A percentile compares a stretch with the other conserved stretches of the same genome.
phyloP scores from a whole-genome alignment of 345 rosid species.

The Arabis hirsuta region DNA sequence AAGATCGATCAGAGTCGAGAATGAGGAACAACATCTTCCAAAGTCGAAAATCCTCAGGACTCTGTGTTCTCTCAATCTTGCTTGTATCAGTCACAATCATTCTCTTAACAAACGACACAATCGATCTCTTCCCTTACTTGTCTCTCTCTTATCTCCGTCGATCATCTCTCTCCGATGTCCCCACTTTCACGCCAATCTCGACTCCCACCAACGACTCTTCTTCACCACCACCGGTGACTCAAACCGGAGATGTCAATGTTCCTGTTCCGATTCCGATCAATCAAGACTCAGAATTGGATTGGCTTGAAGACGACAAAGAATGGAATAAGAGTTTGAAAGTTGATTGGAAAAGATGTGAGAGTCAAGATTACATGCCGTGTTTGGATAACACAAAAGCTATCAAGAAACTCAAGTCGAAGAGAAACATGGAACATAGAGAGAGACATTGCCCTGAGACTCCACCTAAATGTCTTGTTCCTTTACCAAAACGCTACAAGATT shows the following conservation, averaged over 20 bases:
- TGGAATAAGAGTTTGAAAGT: constrained; percentile 36
- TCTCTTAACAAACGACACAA: constrained; percentile 45
- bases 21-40: constrained; percentile 45
- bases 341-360: constrained; percentile 59
- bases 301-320: constrained; percentile 17
- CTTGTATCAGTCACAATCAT: constrained; percentile 52
- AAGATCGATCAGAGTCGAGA: constrained; percentile 38
- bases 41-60: constrained; percentile 41
- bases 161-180: constrained; percentile 40
- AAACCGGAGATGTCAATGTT: neutral
- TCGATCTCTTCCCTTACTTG: constrained; percentile 47
- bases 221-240: constrained; percentile 19
- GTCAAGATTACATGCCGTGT: constrained; percentile 77
- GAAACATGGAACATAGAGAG: constrained; percentile 89
- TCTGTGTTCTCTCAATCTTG: constrained; percentile 50
- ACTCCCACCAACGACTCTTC: constrained; percentile 18
- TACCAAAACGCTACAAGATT: constrained; percentile 70
- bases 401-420: constrained; percentile 64
- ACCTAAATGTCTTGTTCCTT: constrained; percentile 72
- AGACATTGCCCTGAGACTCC: constrained; percentile 73
- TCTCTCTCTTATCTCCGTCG: constrained; percentile 51
- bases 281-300: constrained; percentile 20
- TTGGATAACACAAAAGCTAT: constrained; percentile 72
- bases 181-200: constrained; percentile 27
- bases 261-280: constrained; percentile 9